Base-by-base conservation (phyloP, 495 filamentous ascomycete species). In the Recurvomyces mirabilis region DNA sequence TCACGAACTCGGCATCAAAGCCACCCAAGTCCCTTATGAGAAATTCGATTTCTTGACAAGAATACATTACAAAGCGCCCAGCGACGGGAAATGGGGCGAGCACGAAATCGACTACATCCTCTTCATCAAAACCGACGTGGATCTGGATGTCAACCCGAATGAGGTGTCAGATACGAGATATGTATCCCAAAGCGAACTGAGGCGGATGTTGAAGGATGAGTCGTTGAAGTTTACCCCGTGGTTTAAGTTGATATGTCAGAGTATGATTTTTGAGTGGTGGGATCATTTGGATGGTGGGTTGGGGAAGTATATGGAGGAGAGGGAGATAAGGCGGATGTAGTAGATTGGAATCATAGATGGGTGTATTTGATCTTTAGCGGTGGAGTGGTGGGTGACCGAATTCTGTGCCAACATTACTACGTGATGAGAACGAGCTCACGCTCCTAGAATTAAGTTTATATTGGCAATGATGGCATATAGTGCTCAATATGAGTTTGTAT, bases 41-140 rank as follows among this genome's bases (percentile, higher is more conserved):
- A 71, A 91, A 32, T 96, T 99, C 64, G 73, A 81, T 47, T 99
- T 95, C 68, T 71, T 99, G 59, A 96, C 93, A 0, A 66, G 91
- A 55, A 96, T 99, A 58, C 93, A 99, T 64, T 99, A 99, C 71
- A 88, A 86, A 70, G 89, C 91, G 15, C 85, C 93, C 2, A 94
- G 89, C 64, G 78, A 98, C 63, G 93, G 93, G 18, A 84, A 91
- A 67, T 99, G 91, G 91, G 91, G 91, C 43, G 91, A 99, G 68
- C 91, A 99, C 58, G 91, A 99, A 68, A 87, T 99, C 60, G 91
- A 99, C 64, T 99, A 99, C 62, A 99, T 99, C 49, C 80, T 99
- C 43, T 93, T 99, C 68, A 95, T 95, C 71, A 84, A 93, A 65
- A 82, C 87, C 26, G 77, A 93, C 55, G 87, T 94, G 41, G 82